Conservation (phyloP, 2,329 filamentous ascomycete species). For the Ophiocordyceps australis region DNA sequence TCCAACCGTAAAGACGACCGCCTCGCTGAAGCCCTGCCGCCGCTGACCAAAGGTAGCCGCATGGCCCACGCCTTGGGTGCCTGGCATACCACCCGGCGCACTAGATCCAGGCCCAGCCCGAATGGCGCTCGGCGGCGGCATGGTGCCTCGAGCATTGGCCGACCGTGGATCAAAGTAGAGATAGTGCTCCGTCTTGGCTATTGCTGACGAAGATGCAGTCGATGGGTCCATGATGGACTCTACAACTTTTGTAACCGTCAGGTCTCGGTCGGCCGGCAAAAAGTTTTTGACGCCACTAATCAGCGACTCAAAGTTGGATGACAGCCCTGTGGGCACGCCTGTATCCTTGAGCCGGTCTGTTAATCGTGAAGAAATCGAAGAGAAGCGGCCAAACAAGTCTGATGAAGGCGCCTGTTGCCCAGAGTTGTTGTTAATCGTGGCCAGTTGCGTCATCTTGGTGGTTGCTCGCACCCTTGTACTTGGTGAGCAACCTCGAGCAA, state of each 20-base stretch:
- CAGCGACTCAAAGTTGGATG: conserved; percentile 78
- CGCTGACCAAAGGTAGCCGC: conserved; percentile 80
- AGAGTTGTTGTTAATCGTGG: conserved; percentile 65
- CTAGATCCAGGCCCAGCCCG: conserved; percentile 21
- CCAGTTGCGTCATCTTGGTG: conserved; percentile 96
- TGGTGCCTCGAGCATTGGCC: conserved; percentile 79
- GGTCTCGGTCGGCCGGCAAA: conserved; percentile 84
- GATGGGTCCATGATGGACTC: conserved; percentile 96
- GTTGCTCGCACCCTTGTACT: conserved; percentile 61
- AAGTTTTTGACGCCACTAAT: conserved; percentile 97
- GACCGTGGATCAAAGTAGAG: conserved; percentile 94
- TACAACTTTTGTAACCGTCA: conserved; percentile 94
- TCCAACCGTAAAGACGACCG: conserved; percentile 86
- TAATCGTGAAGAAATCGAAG: conserved; percentile 74
- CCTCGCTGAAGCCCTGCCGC: conserved; percentile 75
- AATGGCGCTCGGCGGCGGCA: conserved; percentile 58
- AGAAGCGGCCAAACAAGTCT: conserved; percentile 86
- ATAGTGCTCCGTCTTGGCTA: conserved; percentile 91
- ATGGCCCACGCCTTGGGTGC: conserved; percentile 38
- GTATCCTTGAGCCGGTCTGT: conserved; percentile 91
- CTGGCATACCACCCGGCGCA: conserved; percentile 30
- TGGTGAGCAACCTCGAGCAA: conserved; percentile 5
- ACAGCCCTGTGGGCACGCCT: conserved; percentile 48
- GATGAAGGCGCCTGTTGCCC: conserved; percentile 41
- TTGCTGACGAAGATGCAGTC: conserved; percentile 74